These are phyloP conservation scores for Daldinia sp. DNA, from an alignment of 2,329 filamentous ascomycete species.

Conservation along the genomic window DNA sequence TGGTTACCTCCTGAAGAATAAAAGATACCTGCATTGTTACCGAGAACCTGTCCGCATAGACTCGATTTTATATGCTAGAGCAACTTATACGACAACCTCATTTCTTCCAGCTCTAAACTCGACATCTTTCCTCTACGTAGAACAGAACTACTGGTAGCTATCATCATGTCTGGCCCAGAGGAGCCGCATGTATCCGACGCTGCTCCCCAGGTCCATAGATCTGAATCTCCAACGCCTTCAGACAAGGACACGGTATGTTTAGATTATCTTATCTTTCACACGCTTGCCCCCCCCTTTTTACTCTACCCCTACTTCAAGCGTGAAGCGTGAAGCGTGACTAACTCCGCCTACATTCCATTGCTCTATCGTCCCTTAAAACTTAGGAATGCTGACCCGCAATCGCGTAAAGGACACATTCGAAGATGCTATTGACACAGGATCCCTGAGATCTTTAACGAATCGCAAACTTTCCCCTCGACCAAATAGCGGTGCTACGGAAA, in stretches of 20 bases:
- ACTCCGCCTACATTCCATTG: slow-evolving; percentile 26
- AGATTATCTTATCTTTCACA: slow-evolving; percentile 22
- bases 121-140: neutral
- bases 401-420: slow-evolving; percentile 77
- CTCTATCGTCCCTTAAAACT: slow-evolving; percentile 8
- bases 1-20: slow-evolving; percentile 13
- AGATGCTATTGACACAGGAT: slow-evolving; percentile 76
- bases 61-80: slow-evolving; percentile 23
- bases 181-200: slow-evolving; percentile 40
- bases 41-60: slow-evolving; percentile 8
- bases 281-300: slow-evolving; percentile 11
- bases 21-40: neutral
- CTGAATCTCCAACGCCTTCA: slow-evolving; percentile 46
- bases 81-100: slow-evolving; percentile 9
- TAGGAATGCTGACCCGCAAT: slow-evolving; percentile 30
- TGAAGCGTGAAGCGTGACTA: neutral
- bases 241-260: slow-evolving; percentile 53
- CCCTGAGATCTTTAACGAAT: slow-evolving; percentile 70
- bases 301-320: neutral
- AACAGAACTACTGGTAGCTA: slow-evolving; percentile 9
- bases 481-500: slow-evolving; percentile 41
- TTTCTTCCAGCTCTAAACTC: slow-evolving; percentile 3
- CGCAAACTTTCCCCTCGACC: slow-evolving; percentile 51
- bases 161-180: slow-evolving; percentile 46
- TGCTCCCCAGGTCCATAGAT: slow-evolving; percentile 40